Conservation (phyloP, 257 asterid genomes). For the Solanum clarkiae region DNA sequence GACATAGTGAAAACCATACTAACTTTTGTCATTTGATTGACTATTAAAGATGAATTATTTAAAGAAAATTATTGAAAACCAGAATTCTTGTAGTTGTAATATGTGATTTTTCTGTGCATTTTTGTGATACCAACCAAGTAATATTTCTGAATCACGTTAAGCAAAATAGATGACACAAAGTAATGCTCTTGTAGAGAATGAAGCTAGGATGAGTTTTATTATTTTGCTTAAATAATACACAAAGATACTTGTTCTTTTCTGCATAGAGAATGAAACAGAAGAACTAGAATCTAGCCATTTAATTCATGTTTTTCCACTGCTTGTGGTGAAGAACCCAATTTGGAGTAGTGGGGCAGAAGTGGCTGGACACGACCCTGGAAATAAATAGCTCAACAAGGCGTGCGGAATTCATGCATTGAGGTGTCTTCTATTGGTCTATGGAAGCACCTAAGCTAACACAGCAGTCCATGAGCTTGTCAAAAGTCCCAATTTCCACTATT, state of each 20-base stretch:
- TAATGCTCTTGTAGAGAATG: too few relatives aligned
- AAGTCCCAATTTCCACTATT: conserved; percentile 24
- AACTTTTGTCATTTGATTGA: conserved; percentile 7
- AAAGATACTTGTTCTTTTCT: too few relatives aligned
- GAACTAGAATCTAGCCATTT: not conserved
- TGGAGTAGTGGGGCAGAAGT: conserved; percentile 74
- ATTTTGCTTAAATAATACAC: too few relatives aligned
- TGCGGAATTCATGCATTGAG: conserved; percentile 2
- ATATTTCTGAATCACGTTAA: not conserved
- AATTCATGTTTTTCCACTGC: conserved; percentile 49
- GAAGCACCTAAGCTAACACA: conserved; percentile 77
- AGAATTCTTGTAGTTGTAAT: not conserved
- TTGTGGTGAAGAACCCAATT: conserved; percentile 52
- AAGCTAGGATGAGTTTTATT: too few relatives aligned
- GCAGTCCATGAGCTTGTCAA: conserved; percentile 83
- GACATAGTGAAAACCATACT: conserved; percentile 32
- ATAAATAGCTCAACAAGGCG: not conserved
- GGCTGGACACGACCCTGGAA: conserved; percentile 31
- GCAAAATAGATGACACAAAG: not conserved
- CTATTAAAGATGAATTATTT: not conserved
- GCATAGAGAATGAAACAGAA: too few relatives aligned
- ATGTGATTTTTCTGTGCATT: not conserved
- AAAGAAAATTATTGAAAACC: not conserved
- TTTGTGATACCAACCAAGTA: not conserved
- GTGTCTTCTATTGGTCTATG: conserved; percentile 16